phyloP scores from a whole-genome alignment of 192 early-diverging fungal species.

The Backusella westeae region DNA sequence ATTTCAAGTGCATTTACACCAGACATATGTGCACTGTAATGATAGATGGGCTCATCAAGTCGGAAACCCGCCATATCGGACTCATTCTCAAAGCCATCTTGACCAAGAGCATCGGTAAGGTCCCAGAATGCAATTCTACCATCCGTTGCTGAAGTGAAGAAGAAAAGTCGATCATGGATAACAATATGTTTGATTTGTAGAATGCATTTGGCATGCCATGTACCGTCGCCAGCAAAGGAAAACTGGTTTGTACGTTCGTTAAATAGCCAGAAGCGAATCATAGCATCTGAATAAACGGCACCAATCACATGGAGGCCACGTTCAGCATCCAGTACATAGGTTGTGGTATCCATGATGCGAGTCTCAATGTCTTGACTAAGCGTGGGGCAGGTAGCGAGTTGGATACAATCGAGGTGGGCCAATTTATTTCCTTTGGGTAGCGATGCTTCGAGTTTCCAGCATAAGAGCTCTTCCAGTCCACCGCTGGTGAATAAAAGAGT shows the following conservation, averaged over 20 bases:
- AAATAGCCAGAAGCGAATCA: slow-evolving; percentile 61
- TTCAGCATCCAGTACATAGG: slow-evolving; percentile 30
- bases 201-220: slow-evolving; percentile 64
- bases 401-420: slow-evolving; percentile 43
- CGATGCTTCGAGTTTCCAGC: slow-evolving; percentile 54
- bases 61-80: slow-evolving; percentile 16
- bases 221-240: slow-evolving; percentile 43
- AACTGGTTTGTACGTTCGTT: slow-evolving; percentile 50
- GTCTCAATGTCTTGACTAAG: slow-evolving; percentile 55
- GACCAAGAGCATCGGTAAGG: slow-evolving; percentile 23
- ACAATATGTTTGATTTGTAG: slow-evolving; percentile 51
- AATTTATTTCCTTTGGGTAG: slow-evolving; percentile 13
- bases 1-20: slow-evolving; percentile 74
- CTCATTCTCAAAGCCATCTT: slow-evolving; percentile 18
- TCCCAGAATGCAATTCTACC: slow-evolving; percentile 55
- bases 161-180: slow-evolving; percentile 38
- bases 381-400: slow-evolving; percentile 41
- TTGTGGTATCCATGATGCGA: slow-evolving; percentile 74
- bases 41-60: slow-evolving; percentile 30
- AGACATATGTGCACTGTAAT: slow-evolving; percentile 46
- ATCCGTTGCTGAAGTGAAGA: slow-evolving; percentile 57
- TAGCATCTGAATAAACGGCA: slow-evolving; percentile 74
- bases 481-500: slow-evolving; percentile 61
- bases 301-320: slow-evolving; percentile 53
- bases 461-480: slow-evolving; percentile 59